Conservation (phyloP, 176 grass and related monocot genomes). For the Carex pumila region DNA sequence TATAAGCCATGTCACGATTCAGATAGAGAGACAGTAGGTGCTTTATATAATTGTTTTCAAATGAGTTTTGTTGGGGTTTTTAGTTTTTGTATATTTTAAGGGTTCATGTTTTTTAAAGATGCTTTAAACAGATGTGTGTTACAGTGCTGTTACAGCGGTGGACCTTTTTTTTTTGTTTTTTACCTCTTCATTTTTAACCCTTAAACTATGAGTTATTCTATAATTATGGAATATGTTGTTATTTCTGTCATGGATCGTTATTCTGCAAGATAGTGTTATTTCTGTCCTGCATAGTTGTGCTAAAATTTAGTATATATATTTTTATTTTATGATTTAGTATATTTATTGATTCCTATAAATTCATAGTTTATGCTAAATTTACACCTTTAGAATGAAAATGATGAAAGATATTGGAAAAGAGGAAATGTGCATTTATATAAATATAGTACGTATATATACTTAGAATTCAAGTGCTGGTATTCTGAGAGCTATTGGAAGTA, state of each 20-base stretch:
- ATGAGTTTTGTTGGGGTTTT: background rate
- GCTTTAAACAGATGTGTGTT: background rate
- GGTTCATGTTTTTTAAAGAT: background rate
- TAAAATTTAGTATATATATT: no score
- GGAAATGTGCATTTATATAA: background rate
- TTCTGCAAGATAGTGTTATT: background rate
- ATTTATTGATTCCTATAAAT: no score
- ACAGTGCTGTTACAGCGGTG: no score
- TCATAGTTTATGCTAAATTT: no score
- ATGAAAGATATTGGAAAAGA: background rate
- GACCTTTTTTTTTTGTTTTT: background rate
- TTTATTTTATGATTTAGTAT: no score
- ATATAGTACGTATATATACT: background rate
- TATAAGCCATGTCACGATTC: constrained; percentile 42
- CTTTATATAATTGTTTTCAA: background rate
- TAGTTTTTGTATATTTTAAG: background rate
- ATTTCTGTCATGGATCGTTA: background rate
- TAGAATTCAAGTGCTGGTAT: background rate
- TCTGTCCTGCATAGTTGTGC: no score
- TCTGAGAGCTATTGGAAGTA: background rate
- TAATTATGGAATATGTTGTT: background rate
- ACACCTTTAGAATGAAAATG: background rate
- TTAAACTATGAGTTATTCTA: background rate
- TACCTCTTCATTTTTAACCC: background rate
- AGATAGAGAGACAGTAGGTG: constrained; percentile 33